Conservation (phyloP, 768 basidiomycete genomes). For the Boletus fagicola region DNA sequence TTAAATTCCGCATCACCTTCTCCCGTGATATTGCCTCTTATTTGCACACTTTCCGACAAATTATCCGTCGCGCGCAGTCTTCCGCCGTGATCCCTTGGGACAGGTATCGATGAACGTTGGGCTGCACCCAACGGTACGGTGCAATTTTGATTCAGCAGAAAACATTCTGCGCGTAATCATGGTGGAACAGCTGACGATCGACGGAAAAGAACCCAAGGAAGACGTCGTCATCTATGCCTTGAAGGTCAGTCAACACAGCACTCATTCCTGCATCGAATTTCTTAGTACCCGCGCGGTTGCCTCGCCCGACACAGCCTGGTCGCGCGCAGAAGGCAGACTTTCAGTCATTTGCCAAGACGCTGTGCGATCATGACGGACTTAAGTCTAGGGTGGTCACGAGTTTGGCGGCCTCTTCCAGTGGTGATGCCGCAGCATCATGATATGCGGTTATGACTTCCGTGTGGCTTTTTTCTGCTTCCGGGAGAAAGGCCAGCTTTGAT, state of each 20-base stretch:
- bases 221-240: slow-evolving; percentile 63
- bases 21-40: neutral
- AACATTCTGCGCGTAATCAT: slow-evolving; percentile 53
- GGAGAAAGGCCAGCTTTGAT: neutral
- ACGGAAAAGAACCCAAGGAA: slow-evolving; percentile 23
- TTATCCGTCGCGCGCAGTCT: slow-evolving; percentile 40
- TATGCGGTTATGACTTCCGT: neutral
- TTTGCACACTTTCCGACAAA: neutral
- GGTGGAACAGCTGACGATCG: slow-evolving; percentile 43
- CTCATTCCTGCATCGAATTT: neutral
- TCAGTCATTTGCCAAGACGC: slow-evolving; percentile 47
- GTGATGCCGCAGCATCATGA: slow-evolving; percentile 17
- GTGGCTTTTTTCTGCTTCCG: neutral
- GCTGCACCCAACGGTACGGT: slow-evolving; percentile 53
- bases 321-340: slow-evolving; percentile 53
- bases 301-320: slow-evolving; percentile 26
- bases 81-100: slow-evolving; percentile 68
- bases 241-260: slow-evolving; percentile 43
- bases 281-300: neutral
- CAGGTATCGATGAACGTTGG: slow-evolving; percentile 69
- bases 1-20: slow-evolving; percentile 12
- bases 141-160: slow-evolving; percentile 56
- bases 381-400: slow-evolving; percentile 15
- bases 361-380: slow-evolving; percentile 39
- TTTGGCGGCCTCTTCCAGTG: neutral